phyloP scores from a whole-genome alignment of 441 rosid genomes.

The Codiaeum variegatum region DNA sequence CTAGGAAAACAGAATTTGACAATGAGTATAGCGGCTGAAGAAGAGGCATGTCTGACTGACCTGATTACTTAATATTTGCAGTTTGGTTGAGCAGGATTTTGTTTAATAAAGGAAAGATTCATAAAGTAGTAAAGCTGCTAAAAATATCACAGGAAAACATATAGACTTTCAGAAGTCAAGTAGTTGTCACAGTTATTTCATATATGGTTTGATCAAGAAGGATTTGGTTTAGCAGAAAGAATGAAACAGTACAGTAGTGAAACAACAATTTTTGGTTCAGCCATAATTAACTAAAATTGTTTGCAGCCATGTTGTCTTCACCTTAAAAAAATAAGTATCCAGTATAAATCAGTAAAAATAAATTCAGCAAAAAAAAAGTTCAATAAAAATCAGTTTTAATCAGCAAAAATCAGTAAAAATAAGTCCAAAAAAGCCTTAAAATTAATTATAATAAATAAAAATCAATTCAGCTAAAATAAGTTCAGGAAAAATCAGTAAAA shows the following conservation, averaged over 20 bases:
- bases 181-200: neutral
- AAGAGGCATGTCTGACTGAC: neutral
- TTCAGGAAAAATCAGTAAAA: too few species aligned
- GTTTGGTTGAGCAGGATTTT: neutral
- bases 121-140: neutral
- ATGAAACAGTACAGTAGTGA: too few species aligned
- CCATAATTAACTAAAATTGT: neutral
- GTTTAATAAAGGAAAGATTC: neutral
- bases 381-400: too few species aligned
- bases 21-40: neutral
- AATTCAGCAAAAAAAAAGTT: too few species aligned
- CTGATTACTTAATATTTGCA: neutral
- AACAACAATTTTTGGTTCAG: too few species aligned
- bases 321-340: too few species aligned
- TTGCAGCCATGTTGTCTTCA: too few species aligned
- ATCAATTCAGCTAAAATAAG: too few species aligned
- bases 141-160: neutral
- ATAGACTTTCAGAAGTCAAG: neutral
- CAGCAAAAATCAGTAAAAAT: too few species aligned
- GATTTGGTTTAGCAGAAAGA: neutral
- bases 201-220: neutral
- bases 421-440: too few species aligned
- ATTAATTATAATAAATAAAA: too few species aligned
- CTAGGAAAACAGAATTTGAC: neutral
- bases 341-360: too few species aligned